Percentiles rank a stretch among this genome's conserved stretches.
phyloP scores from a whole-genome alignment of 2,329 filamentous ascomycete genomes.

The Stachybotrys chlorohalonatus region DNA sequence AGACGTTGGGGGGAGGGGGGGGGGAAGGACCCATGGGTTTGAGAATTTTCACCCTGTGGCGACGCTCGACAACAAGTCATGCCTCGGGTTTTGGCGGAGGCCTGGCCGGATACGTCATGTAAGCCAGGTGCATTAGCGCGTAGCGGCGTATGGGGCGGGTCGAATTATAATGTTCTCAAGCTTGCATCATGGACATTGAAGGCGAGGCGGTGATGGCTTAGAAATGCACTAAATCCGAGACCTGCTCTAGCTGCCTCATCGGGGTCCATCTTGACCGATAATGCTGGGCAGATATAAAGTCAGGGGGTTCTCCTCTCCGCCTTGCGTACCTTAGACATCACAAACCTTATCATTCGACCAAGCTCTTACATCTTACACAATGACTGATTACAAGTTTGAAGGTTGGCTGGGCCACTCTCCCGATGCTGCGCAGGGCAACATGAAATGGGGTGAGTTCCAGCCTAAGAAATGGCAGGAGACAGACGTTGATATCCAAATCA shows the following conservation, averaged over 20 bases:
- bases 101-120: neutral
- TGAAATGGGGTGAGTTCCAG: slow-evolving; percentile 41
- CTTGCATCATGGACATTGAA: neutral
- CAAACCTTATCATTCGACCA: too few relatives aligned
- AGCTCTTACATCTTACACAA: slow-evolving; percentile 1
- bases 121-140: neutral
- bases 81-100: too few relatives aligned
- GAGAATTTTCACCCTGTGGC: neutral
- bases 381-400: slow-evolving; percentile 32
- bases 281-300: too few relatives aligned
- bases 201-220: neutral
- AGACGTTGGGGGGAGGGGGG: neutral
- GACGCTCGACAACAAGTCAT: neutral
- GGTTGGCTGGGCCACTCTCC: slow-evolving; percentile 35
- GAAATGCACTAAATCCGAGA: neutral
- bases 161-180: neutral
- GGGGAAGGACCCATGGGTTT: neutral
- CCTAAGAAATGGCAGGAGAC: slow-evolving; percentile 53
- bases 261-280: too few relatives aligned
- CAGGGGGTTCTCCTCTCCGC: too few relatives aligned
- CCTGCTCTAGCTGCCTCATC: too few relatives aligned
- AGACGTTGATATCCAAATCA: slow-evolving; percentile 52
- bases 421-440: slow-evolving; percentile 32
- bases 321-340: too few relatives aligned
- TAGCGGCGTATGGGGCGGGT: neutral